Conservation (phyloP, 140 eudicot species). For the Bidens hawaiensis region DNA sequence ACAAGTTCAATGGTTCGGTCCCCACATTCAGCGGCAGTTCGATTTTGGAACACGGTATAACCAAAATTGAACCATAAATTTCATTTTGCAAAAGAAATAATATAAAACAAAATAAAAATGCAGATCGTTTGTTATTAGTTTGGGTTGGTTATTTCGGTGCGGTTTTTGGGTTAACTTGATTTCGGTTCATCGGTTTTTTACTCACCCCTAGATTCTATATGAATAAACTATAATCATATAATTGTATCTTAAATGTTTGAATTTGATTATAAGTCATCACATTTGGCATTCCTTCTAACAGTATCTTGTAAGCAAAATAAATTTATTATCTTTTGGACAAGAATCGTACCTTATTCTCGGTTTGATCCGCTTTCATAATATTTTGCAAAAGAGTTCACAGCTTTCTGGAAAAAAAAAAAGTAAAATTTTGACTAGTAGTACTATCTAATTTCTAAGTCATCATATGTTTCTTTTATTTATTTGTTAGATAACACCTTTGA, state of each 20-base stretch:
- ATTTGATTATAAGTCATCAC: neutral
- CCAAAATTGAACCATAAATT: too few relatives aligned
- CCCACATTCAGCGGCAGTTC: too few relatives aligned
- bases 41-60: too few relatives aligned
- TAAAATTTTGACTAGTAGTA: neutral
- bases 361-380: neutral
- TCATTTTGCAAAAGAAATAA: too few relatives aligned
- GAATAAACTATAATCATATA: neutral
- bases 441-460: neutral
- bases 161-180: too few relatives aligned
- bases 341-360: neutral
- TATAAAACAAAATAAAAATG: too few relatives aligned
- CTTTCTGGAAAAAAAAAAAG: neutral
- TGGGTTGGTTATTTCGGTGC: too few relatives aligned
- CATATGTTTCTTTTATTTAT: neutral
- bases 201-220: too few relatives aligned
- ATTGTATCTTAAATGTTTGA: neutral
- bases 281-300: neutral
- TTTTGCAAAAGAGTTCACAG: conserved; percentile 3
- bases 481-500: neutral
- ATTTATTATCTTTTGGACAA: neutral
- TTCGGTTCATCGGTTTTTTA: too few relatives aligned
- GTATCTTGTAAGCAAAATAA: neutral
- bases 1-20: too few relatives aligned
- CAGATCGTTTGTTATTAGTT: too few relatives aligned